Conservation (phyloP, 2,329 filamentous ascomycete genomes). For the Colletotrichum sp. region DNA sequence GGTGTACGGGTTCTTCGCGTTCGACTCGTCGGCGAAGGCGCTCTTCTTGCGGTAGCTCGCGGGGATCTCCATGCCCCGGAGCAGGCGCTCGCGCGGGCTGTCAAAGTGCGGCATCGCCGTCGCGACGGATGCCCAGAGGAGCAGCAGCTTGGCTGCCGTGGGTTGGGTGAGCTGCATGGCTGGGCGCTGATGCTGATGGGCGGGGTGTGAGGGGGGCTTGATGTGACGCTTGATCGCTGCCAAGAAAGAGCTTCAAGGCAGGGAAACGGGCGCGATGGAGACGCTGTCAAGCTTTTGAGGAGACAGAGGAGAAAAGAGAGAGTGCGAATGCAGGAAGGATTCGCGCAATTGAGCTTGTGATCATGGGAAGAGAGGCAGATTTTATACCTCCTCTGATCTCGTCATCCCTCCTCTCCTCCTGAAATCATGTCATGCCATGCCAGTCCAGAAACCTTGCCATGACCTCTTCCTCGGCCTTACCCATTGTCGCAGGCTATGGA, state of each 20-base stretch:
- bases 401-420: not conserved
- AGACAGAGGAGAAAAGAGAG: not conserved
- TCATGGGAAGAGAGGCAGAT: not conserved
- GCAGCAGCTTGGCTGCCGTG: slow-evolving; percentile 13
- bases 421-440: not conserved
- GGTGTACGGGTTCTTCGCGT: slow-evolving; percentile 55
- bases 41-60: slow-evolving; percentile 42
- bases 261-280: not conserved
- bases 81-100: slow-evolving; percentile 59
- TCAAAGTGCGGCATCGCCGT: slow-evolving; percentile 38
- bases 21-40: slow-evolving; percentile 23
- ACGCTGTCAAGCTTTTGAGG: not conserved
- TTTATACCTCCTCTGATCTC: slow-evolving; percentile 6
- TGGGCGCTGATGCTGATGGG: not conserved
- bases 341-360: not conserved
- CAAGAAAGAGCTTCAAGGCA: not conserved
- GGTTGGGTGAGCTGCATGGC: slow-evolving; percentile 20
- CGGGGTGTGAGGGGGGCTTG: not conserved
- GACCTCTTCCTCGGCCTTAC: slow-evolving; percentile 10
- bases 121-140: slow-evolving; percentile 12
- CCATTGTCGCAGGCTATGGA: not conserved
- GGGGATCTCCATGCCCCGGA: slow-evolving; percentile 53
- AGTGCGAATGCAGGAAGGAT: not conserved
- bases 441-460: slow-evolving; percentile 4
- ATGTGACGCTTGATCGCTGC: not conserved